Base-by-base conservation (phyloP, 2,329 filamentous ascomycete genomes). In the Hypoxylon sp. region DNA sequence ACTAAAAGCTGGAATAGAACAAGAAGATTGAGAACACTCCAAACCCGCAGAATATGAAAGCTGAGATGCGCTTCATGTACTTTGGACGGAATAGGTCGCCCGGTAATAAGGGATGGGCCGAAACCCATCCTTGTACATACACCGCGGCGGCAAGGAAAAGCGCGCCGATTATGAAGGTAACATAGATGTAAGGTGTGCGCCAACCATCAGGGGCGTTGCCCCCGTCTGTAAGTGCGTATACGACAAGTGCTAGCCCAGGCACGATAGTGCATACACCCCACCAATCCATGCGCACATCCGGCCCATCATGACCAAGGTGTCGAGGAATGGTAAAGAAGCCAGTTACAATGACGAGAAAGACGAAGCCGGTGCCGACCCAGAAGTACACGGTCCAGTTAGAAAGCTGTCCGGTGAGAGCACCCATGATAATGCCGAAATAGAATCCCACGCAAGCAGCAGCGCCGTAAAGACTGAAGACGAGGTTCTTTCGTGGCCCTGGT, bases 151-250 rank as follows among this genome's bases (percentile, higher is more conserved):
- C 80, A 0, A 96, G 82, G 6, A 91, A 79, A 0, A 92, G 63
- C 5, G 86, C 80, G 0, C 92, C 92, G 1, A 91, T 42, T 2
- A 89, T 80, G 51, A 95, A 86, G 0, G 89, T 88, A 8, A 90
- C 82, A 44, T 87, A 87, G 40, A 95, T 90, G 71, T 94, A 93
- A 0, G 91, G 90, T 0, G 90, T 93, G n/a, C 79, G 82, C 92
- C 92, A 95, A 1, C 90, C 88, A 2, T 89, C 77, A 0, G 89
- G 86, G 0, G 91, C 91, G 77, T 93, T 89, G 0, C 89, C 87
- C 6, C 89, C 90, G 53, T 93, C 90, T 0, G 92, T 94, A 57
- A 96, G 86, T 0, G 92, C 91, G 73, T 90, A 95, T 0, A 94
- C 90, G 70, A 93, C 83, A 27, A 96, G 83, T 1, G 92, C 84